A percentile compares a stretch with the other conserved stretches of the same genome.
Conservation (phyloP, 2,329 filamentous ascomycete genomes). For the Ceratocystis cacaofunesta region DNA sequence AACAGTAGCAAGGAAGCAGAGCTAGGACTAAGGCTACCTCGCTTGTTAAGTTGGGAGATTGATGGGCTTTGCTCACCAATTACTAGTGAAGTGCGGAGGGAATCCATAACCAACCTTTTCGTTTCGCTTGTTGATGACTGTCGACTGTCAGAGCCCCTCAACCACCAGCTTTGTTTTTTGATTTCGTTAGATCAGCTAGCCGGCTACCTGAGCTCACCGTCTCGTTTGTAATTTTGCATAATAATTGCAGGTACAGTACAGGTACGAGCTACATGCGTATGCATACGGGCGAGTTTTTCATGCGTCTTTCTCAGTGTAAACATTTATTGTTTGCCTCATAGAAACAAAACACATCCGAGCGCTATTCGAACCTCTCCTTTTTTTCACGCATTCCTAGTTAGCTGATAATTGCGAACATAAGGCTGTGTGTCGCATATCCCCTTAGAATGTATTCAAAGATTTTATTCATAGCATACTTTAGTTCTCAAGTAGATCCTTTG, state of each 20-base stretch:
- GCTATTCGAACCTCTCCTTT: not conserved
- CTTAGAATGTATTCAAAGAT: not conserved
- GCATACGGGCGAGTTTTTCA: not conserved
- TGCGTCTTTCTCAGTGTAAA: not conserved
- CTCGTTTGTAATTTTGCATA: not conserved
- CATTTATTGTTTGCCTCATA: not conserved
- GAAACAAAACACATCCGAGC: slow-evolving; percentile 6
- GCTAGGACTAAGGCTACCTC: not conserved
- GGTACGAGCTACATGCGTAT: not conserved
- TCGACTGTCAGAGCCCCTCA: not conserved
- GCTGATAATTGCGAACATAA: not conserved
- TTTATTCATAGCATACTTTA: not conserved
- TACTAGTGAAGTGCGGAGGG: not conserved
- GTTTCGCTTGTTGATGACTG: not conserved
- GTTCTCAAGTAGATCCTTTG: not conserved
- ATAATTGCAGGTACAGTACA: not conserved
- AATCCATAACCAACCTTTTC: not conserved
- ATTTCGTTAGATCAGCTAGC: not conserved
- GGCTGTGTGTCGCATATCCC: not conserved
- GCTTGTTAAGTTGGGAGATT: not conserved
- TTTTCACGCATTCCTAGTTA: not conserved
- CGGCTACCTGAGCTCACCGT: not conserved
- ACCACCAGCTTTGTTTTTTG: not conserved
- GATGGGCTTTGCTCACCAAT: not conserved
- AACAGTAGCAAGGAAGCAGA: not conserved